These are phyloP conservation scores for Tulasnella sp. DNA, from an alignment of 768 basidiomycete genomes.

Conservation along the genomic window DNA sequence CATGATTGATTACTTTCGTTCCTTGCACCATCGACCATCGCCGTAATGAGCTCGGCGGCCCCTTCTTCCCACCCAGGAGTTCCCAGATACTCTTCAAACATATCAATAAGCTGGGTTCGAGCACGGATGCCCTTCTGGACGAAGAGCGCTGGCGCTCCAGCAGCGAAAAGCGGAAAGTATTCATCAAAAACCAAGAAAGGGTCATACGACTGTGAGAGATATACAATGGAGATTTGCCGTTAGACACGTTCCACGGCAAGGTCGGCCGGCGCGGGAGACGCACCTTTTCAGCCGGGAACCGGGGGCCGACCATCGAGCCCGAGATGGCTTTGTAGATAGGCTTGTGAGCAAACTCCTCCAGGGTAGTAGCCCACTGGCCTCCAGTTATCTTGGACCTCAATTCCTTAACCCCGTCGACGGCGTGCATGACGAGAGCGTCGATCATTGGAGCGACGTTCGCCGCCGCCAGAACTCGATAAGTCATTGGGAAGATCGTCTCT, in stretches of 20 bases:
- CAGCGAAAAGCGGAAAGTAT: conserved; percentile 25
- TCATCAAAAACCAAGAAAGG: conserved; percentile 30
- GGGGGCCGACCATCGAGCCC: neutral
- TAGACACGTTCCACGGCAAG: neutral
- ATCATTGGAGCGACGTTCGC: neutral
- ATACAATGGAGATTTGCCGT: neutral
- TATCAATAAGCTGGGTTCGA: conserved; percentile 11
- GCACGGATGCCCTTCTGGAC: conserved; percentile 3
- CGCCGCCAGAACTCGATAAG: conserved; percentile 10
- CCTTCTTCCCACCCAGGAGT: neutral
- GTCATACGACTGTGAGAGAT: neutral
- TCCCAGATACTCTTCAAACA: neutral
- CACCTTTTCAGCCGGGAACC: neutral
- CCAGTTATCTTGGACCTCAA: neutral
- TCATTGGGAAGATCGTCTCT: conserved; percentile 4
- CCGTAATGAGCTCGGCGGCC: neutral
- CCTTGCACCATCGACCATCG: neutral
- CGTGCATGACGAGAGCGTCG: neutral
- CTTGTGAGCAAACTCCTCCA: conserved; percentile 14
- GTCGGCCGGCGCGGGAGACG: neutral
- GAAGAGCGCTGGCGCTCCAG: conserved; percentile 25
- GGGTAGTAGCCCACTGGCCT: neutral
- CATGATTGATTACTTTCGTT: neutral
- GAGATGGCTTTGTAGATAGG: neutral
- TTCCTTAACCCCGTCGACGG: neutral